These are phyloP conservation scores for Colletotrichum lentis DNA, from an alignment of 2,329 filamentous ascomycete genomes.

Conservation along the genomic window DNA sequence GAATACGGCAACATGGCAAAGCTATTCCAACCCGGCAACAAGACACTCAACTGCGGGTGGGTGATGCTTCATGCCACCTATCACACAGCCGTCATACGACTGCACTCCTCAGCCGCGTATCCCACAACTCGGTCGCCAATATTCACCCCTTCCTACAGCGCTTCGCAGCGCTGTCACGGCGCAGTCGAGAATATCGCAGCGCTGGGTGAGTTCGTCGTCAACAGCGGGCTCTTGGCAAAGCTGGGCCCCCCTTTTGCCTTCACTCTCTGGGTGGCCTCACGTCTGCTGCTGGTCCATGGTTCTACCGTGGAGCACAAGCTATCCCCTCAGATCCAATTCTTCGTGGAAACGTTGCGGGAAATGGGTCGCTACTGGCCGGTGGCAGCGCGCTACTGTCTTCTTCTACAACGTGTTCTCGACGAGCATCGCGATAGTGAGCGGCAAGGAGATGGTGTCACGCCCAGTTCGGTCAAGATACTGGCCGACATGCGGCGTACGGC, in stretches of 20 bases:
- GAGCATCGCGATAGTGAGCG: slow-evolving; percentile 83
- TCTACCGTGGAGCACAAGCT: slow-evolving; percentile 88
- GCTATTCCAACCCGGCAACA: slow-evolving; percentile 74
- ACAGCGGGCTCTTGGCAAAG: slow-evolving; percentile 77
- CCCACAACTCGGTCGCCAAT: slow-evolving; percentile 88
- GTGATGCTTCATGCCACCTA: slow-evolving; percentile 92
- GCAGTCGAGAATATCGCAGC: slow-evolving; percentile 85
- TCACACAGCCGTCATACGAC: slow-evolving; percentile 86
- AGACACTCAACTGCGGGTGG: slow-evolving; percentile 81
- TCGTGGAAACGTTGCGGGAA: slow-evolving; percentile 81
- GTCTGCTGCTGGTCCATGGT: slow-evolving; percentile 86
- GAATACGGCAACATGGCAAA: slow-evolving; percentile 88
- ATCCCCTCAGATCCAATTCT: slow-evolving; percentile 79
- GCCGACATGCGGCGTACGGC: slow-evolving; percentile 92
- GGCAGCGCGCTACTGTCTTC: slow-evolving; percentile 79
- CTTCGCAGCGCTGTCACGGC: slow-evolving; percentile 80
- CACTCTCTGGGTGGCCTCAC: slow-evolving; percentile 89
- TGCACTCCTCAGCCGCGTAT: slow-evolving; percentile 92
- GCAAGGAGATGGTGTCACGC: slow-evolving; percentile 77
- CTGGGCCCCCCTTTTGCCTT: slow-evolving; percentile 92
- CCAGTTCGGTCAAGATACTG: slow-evolving; percentile 84
- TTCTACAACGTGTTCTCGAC: slow-evolving; percentile 83
- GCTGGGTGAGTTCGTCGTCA: slow-evolving; percentile 79
- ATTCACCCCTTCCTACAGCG: slow-evolving; percentile 87
- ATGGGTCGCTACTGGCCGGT: slow-evolving; percentile 89